Conservation (phyloP, 2,329 filamentous ascomycete species). For the Beauveria asiatica region DNA sequence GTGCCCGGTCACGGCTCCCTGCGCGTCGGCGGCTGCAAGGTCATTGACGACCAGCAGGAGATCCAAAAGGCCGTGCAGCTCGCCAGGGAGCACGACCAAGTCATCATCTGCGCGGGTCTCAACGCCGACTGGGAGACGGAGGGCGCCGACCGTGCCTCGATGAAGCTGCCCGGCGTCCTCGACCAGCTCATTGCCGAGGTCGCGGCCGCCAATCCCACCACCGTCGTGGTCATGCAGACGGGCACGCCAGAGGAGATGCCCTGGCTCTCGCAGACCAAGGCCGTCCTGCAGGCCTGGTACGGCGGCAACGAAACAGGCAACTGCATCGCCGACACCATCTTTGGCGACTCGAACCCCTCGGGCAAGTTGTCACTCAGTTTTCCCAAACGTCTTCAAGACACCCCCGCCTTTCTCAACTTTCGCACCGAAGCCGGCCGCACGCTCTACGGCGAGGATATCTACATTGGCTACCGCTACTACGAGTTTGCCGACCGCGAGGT, state of each 20-base stretch:
- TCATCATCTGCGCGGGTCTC: slow-evolving; percentile 68
- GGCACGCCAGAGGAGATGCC: slow-evolving; percentile 69
- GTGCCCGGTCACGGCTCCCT: slow-evolving; percentile 52
- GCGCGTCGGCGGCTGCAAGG: slow-evolving; percentile 51
- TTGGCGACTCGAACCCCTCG: slow-evolving; percentile 64
- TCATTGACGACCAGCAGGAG: slow-evolving; percentile 48
- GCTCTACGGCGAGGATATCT: slow-evolving; percentile 72
- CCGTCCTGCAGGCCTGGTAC: slow-evolving; percentile 73
- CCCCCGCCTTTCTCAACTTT: slow-evolving; percentile 70
- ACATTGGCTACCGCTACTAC: slow-evolving; percentile 74
- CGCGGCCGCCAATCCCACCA: slow-evolving; percentile 56
- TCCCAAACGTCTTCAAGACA: slow-evolving; percentile 58
- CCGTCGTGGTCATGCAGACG: slow-evolving; percentile 67
- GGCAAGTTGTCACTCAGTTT: slow-evolving; percentile 70
- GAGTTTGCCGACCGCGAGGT: slow-evolving; percentile 58
- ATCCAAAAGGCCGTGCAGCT: slow-evolving; percentile 58
- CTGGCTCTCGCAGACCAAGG: slow-evolving; percentile 48
- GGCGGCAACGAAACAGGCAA: slow-evolving; percentile 82
- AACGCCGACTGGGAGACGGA: slow-evolving; percentile 79
- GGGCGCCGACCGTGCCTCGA: slow-evolving; percentile 67
- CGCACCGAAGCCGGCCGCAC: slow-evolving; percentile 60
- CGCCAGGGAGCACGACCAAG: slow-evolving; percentile 64
- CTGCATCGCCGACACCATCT: slow-evolving; percentile 68
- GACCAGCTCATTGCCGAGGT: slow-evolving; percentile 63
- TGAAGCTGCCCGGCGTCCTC: slow-evolving; percentile 66